Base-by-base conservation (phyloP, 2,329 filamentous ascomycete genomes). In the Cadophora sp. region DNA sequence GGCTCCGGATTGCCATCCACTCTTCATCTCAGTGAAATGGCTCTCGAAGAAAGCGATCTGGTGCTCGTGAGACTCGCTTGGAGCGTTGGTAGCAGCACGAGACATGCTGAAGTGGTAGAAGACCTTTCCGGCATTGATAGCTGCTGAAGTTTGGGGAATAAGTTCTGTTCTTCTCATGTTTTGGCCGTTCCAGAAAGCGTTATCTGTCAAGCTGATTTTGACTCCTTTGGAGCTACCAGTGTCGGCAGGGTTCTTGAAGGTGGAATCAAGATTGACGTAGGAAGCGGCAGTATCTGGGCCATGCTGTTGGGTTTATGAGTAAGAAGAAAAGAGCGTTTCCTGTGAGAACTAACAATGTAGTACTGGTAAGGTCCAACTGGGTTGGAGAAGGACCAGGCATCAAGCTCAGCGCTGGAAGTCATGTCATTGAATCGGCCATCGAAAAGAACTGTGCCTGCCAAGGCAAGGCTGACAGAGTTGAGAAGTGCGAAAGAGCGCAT, bases 21-120 rank as follows among this genome's bases (percentile, higher is more conserved):
- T 87, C 81, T 92, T 92, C 77, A 93, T 81, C 81, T 92, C 90
- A n/a, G 89, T 91, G 79, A 92, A 92, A 79, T 92, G 89, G 77
- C 83, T 86, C 79, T 91, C 89, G 80, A 87, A 88, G 78, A 83
- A 83, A 74, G 78, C 79, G 72, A 83, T 81, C 79, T 92, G 89
- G 78, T 92, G 90, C 80, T 92, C 89, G 62, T 87, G 84, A 5
- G 81, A 83, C 4, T 83, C 79, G 50, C 83, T 84, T 0, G 90
- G 90, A 0, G 87, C 80, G 74, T 91, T 91, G n/a, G 79, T 82
- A 59, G 80, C 81, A 18, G 79, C 81, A 50, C 87, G 83, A 81
- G 85, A 86, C 73, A 93, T 83, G 67, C 84, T 89, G 79, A 92
- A 92, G 78, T 93, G 90, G 78, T 92, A 93, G 80, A 84, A 91